A percentile compares a stretch with the other conserved stretches of the same genome.
Evolutionary conservation across 148 eudicot genomes (phyloP).

Genomic region (Linanthus parryae): DNA sequence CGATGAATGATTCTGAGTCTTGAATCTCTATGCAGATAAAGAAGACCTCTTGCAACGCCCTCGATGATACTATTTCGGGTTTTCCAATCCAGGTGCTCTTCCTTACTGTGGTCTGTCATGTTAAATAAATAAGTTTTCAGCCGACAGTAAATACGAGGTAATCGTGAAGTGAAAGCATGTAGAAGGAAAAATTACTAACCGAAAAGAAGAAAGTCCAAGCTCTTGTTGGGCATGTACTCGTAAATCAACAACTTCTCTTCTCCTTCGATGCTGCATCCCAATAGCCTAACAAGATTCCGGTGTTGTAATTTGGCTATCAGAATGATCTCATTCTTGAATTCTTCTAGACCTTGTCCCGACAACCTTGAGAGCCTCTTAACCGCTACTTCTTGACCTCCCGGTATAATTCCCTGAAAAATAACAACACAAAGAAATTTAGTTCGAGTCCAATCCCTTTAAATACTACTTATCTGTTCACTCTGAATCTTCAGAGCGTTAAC

Average conservation of each 20-base stretch:
- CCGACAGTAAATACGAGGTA: no score
- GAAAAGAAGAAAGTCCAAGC: conserved; percentile 54
- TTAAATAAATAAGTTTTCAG: no score
- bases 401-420: conserved; percentile 38
- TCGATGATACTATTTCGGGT: conserved; percentile 36
- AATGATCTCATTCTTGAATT: conserved; percentile 56
- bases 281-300: conserved; percentile 47
- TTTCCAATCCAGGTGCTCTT: conserved; percentile 27
- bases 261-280: conserved; percentile 40
- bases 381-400: conserved; percentile 45
- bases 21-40: conserved; percentile 49
- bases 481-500: no score
- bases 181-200: conserved; percentile 25
- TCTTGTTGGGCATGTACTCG: conserved; percentile 66
- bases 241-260: conserved; percentile 58
- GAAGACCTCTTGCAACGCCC: conserved; percentile 46
- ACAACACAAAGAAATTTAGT: no score
- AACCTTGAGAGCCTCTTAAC: conserved; percentile 62
- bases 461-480: no score
- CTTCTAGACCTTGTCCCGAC: conserved; percentile 62
- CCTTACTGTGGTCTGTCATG: conserved; percentile 18
- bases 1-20: conserved; percentile 37
- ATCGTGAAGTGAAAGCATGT: not conserved
- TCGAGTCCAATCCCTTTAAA: no score
- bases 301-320: conserved; percentile 58